These are phyloP conservation scores for Lactarius deliciosus DNA, from an alignment of 768 basidiomycete species.

Conservation along the genomic window DNA sequence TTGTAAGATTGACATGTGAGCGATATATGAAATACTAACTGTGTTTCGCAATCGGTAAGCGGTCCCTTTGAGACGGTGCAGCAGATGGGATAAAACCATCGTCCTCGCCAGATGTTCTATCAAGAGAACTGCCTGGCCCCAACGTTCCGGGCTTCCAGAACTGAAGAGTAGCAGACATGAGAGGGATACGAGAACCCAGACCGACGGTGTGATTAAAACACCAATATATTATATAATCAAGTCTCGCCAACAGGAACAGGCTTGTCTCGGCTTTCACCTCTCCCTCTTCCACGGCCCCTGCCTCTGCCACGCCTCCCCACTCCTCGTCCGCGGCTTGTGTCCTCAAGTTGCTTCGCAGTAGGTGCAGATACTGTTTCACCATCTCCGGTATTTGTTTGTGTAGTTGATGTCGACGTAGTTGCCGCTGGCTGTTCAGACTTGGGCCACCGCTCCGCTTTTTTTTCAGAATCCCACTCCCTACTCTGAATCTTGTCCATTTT, in stretches of 20 bases:
- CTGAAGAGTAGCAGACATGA: conserved; percentile 51
- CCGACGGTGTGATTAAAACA: neutral
- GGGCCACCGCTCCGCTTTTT: conserved; percentile 38
- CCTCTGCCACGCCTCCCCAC: conserved; percentile 12
- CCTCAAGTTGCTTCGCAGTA: conserved; percentile 6
- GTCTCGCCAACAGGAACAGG: neutral
- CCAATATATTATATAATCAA: conserved; percentile 24
- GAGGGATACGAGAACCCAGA: neutral
- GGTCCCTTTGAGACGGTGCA: conserved; percentile 57
- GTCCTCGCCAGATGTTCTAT: conserved; percentile 78
- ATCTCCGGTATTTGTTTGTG: conserved; percentile 18
- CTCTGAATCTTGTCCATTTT: conserved; percentile 79
- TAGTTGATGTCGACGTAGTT: conserved; percentile 15
- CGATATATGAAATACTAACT: conserved; percentile 45
- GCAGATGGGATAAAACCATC: conserved; percentile 69
- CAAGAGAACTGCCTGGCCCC: conserved; percentile 84
- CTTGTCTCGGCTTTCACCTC: conserved; percentile 16
- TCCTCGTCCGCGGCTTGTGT: conserved; percentile 15
- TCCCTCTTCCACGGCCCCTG: conserved; percentile 23
- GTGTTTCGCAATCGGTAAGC: conserved; percentile 89
- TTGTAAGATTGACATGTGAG: conserved; percentile 10
- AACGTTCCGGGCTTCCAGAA: conserved; percentile 92
- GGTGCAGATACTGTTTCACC: conserved; percentile 10
- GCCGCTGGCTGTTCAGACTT: conserved; percentile 11
- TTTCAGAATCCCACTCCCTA: conserved; percentile 86